Conservation (phyloP, 306 rosid genomes). For the Alnus rubra region DNA sequence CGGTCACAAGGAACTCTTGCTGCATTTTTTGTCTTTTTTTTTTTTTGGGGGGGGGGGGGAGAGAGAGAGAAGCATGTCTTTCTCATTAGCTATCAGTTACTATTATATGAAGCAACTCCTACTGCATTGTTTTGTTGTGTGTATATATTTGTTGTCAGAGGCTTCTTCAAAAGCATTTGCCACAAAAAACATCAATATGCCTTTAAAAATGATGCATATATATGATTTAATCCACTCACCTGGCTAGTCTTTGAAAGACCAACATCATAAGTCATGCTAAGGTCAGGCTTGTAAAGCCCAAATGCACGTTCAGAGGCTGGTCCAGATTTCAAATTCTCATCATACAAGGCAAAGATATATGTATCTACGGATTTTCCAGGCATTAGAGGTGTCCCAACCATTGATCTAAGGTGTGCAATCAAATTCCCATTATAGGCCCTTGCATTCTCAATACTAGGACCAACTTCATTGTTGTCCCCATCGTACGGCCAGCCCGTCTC, state of each 20-base stretch:
- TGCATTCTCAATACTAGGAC: constrained; percentile 77
- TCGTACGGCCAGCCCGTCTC: constrained; percentile 95
- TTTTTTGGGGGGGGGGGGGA: too few species aligned
- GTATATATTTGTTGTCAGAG: too few species aligned
- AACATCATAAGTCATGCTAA: constrained; percentile 60
- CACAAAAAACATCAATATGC: too few species aligned
- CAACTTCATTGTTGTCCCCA: constrained; percentile 76
- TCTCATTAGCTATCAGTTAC: too few species aligned
- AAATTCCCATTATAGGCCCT: constrained; percentile 85
- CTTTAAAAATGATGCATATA: too few species aligned
- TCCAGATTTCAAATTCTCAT: constrained; percentile 77
- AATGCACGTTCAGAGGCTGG: constrained; percentile 72
- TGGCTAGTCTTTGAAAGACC: constrained; percentile 69
- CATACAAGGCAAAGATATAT: constrained; percentile 76
- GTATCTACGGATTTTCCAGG: constrained; percentile 89
- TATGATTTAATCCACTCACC: constrained; percentile 39
- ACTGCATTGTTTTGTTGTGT: too few species aligned
- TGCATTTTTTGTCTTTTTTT: too few species aligned
- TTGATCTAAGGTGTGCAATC: constrained; percentile 76
- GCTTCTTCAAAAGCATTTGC: too few species aligned
- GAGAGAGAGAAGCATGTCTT: too few species aligned
- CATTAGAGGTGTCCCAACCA: constrained; percentile 90
- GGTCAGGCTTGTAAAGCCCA: constrained; percentile 75
- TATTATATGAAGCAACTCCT: too few species aligned
- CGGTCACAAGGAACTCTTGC: too few species aligned